Conservation (phyloP, 257 asterid genomes). For the Lycium ferocissimum region DNA sequence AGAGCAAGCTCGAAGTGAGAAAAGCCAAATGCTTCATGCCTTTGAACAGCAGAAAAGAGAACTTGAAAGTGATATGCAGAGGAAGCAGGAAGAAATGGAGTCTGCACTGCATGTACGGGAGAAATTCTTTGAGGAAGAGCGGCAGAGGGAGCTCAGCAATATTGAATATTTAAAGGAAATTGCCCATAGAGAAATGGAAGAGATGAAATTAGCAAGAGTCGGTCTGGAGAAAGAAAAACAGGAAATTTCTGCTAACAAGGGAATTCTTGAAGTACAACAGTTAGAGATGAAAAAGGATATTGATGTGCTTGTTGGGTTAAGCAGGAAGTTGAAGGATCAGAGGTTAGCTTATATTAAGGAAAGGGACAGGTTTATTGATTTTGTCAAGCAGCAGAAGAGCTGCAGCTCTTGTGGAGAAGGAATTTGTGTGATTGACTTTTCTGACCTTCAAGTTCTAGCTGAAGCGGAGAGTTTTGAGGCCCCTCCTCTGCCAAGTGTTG, state of each 20-base stretch:
- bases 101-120: constrained; percentile 57
- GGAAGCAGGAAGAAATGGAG: constrained; percentile 81
- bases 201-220: constrained; percentile 70
- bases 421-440: constrained; percentile 67
- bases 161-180: constrained; percentile 75
- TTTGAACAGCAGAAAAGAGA: constrained; percentile 73
- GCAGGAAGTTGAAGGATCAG: constrained; percentile 87
- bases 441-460: constrained; percentile 71
- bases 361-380: constrained; percentile 76
- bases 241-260: constrained; percentile 70
- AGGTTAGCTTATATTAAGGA: constrained; percentile 80
- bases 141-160: constrained; percentile 59
- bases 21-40: constrained; percentile 63
- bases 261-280: constrained; percentile 76
- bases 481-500: constrained; percentile 65
- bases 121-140: constrained; percentile 71
- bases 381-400: constrained; percentile 74
- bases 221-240: constrained; percentile 68
- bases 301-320: constrained; percentile 79
- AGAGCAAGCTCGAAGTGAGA: constrained; percentile 65
- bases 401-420: constrained; percentile 77
- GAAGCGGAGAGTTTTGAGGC: constrained; percentile 57
- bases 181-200: constrained; percentile 84
- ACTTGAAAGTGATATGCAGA: constrained; percentile 68
- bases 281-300: constrained; percentile 86